Base-by-base conservation (phyloP, 345 rosid genomes). In the Firmiana major region DNA sequence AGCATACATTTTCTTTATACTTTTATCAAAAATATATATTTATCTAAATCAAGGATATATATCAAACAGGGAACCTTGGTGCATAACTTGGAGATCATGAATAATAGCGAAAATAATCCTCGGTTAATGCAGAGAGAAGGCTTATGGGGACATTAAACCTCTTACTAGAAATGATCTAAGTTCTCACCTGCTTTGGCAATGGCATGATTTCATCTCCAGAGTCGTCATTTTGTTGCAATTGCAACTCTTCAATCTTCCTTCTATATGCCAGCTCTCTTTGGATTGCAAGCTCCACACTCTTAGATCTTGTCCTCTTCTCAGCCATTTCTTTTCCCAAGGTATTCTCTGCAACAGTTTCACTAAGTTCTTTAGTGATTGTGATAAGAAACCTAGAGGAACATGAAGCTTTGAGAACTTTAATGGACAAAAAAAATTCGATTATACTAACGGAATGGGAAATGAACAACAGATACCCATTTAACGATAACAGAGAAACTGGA, bases 221-320 rank as follows among this genome's bases (percentile, higher is more conserved):
- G 24, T 63, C 73, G 24, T 63, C 73, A 66, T 6, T 36, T 19
- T 19, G 49, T 12, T 24, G 62, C 38, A 31, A 22, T 26, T 53
- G 77, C 34, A 73, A 53, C 64, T 19, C n/a, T 53, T 74, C 71
- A 69, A 76, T 21, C 80, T 63, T 77, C 58, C 55, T 80, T 62
- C 81, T 34, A 31, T 63, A 80, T 15, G 75, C 81, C 67, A 80
- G 59, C 48, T 77, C 85, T 71, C 85, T 77, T 73, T n/a, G 74
- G 63, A 74, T 62, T 38, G 85, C 83, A 63, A 77, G 77, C 74
- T 69, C 81, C 66, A 42, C 34, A 13, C 67, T 36, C 68, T 63
- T 77, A 12, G 49, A 24, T 0, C 51, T 53, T 31, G 12, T 48
- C 13, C 59, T 64, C 26, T 53, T 17, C 45, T 81, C 78, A 68